These are phyloP conservation scores for Candida arabinofermentans DNA, from an alignment of 805 yeast genomes.

Conservation along the genomic window DNA sequence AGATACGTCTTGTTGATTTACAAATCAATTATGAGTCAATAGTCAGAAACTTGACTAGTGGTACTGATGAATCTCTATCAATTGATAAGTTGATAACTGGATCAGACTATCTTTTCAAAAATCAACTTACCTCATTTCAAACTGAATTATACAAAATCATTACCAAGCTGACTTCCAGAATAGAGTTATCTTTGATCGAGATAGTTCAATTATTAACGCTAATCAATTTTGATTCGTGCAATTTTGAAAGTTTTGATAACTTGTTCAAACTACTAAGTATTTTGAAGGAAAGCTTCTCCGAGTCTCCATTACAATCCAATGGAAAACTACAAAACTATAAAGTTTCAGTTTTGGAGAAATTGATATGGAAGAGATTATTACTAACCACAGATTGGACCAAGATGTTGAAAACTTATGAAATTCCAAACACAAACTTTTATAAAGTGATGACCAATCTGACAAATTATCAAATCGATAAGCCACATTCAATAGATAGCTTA, in stretches of 20 bases:
- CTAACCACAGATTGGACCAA: conserved; percentile 49
- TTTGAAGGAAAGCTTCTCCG: conserved; percentile 29
- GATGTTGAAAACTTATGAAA: conserved; percentile 19
- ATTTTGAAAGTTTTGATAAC: conserved; percentile 39
- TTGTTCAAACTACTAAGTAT: conserved; percentile 52
- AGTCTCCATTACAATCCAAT: background rate
- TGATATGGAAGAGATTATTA: conserved; percentile 60
- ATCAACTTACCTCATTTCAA: conserved; percentile 12
- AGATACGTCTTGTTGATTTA: conserved; percentile 20
- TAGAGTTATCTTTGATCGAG: conserved; percentile 39
- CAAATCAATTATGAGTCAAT: conserved; percentile 29
- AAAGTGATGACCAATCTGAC: conserved; percentile 11
- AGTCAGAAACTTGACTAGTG: conserved; percentile 21
- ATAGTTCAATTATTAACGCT: conserved; percentile 45
- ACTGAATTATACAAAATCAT: conserved; percentile 16
- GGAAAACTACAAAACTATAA: background rate
- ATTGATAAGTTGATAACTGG: conserved; percentile 18
- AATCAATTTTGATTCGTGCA: conserved; percentile 45
- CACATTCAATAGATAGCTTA: conserved; percentile 10
- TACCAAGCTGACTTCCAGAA: conserved; percentile 33
- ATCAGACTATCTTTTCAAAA: conserved; percentile 21
- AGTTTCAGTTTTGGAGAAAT: conserved; percentile 22
- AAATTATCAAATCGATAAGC: conserved; percentile 7
- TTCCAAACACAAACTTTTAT: conserved; percentile 14
- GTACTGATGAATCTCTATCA: conserved; percentile 21